Percentiles rank a stretch among this genome's conserved stretches.
These are phyloP conservation scores for Neofusicoccum cordaticola DNA, from an alignment of 2,329 filamentous ascomycete species.

Conservation along the genomic window DNA sequence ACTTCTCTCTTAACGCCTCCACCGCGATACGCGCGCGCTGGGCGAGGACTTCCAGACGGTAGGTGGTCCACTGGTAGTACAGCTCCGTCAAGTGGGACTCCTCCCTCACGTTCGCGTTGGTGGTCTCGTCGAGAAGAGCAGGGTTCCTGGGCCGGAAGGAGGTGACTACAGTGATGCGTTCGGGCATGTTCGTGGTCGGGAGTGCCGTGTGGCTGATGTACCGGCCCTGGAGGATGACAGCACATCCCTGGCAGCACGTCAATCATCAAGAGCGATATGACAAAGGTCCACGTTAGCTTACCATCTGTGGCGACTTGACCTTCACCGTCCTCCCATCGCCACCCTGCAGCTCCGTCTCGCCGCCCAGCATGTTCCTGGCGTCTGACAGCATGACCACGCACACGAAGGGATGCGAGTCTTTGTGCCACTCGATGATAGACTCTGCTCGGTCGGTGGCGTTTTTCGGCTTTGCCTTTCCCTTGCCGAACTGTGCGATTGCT, in stretches of 20 bases:
- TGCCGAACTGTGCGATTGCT: not conserved
- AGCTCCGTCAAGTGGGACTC: not conserved
- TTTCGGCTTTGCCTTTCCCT: not conserved
- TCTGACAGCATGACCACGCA: slow-evolving; percentile 54
- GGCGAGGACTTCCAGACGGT: not conserved
- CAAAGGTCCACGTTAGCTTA: slow-evolving; percentile 22
- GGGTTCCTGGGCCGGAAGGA: slow-evolving; percentile 46
- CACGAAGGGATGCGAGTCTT: slow-evolving; percentile 52
- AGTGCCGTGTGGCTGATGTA: slow-evolving; percentile 47
- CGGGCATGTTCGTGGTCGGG: slow-evolving; percentile 39
- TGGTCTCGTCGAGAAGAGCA: slow-evolving; percentile 39
- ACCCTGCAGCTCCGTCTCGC: slow-evolving; percentile 60
- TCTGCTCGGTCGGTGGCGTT: not conserved
- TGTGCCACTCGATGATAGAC: slow-evolving; percentile 43
- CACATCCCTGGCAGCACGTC: slow-evolving; percentile 22
- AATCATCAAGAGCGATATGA: not conserved
- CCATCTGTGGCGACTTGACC: slow-evolving; percentile 44
- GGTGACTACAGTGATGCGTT: slow-evolving; percentile 49
- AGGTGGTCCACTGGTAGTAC: not conserved
- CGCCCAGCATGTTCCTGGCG: slow-evolving; percentile 47
- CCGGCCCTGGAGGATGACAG: slow-evolving; percentile 46
- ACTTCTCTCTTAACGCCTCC: slow-evolving; percentile 24
- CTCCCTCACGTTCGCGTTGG: slow-evolving; percentile 31
- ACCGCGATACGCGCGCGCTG: slow-evolving; percentile 19
- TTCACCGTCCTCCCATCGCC: slow-evolving; percentile 46